A percentile compares a stretch with the other conserved stretches of the same genome.
phyloP scores from a whole-genome alignment of 2,329 filamentous ascomycete species.

The Colletotrichum sp. region DNA sequence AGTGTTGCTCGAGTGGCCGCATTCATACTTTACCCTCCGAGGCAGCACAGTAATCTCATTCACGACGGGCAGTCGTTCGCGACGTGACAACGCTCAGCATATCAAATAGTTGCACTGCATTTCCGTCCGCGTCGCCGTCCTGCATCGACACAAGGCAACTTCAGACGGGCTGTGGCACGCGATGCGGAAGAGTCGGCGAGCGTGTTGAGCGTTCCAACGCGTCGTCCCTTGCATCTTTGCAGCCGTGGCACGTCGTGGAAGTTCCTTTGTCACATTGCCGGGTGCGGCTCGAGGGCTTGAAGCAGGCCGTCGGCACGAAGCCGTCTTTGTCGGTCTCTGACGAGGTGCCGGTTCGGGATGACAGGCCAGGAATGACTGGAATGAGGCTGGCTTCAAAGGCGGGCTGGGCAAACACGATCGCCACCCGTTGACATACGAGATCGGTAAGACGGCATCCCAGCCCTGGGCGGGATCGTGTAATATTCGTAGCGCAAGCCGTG shows the following conservation, averaged over 20 bases:
- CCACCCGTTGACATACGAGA: neutral
- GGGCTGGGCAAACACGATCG: neutral
- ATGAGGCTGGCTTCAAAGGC: neutral
- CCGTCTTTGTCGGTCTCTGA: neutral
- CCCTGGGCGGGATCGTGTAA: neutral
- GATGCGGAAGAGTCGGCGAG: neutral
- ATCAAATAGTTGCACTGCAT: neutral
- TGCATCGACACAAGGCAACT: neutral
- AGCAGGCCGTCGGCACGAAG: neutral
- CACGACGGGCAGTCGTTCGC: neutral
- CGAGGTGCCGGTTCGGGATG: neutral
- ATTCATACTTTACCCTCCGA: neutral
- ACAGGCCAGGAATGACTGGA: neutral
- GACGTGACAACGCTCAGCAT: neutral
- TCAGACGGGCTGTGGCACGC: neutral
- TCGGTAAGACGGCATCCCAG: neutral
- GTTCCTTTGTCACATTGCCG: neutral
- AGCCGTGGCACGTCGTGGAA: neutral
- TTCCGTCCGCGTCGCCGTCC: neutral
- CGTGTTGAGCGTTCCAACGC: conserved; percentile 5
- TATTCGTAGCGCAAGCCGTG: neutral
- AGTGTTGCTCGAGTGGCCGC: neutral
- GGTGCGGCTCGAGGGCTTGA: neutral
- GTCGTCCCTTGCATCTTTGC: conserved; percentile 11
- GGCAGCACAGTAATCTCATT: neutral